Percentiles rank a stretch among this genome's conserved stretches.
Evolutionary conservation across 495 filamentous ascomycete genomes (phyloP).

Genomic region (Glonium stellatum): DNA sequence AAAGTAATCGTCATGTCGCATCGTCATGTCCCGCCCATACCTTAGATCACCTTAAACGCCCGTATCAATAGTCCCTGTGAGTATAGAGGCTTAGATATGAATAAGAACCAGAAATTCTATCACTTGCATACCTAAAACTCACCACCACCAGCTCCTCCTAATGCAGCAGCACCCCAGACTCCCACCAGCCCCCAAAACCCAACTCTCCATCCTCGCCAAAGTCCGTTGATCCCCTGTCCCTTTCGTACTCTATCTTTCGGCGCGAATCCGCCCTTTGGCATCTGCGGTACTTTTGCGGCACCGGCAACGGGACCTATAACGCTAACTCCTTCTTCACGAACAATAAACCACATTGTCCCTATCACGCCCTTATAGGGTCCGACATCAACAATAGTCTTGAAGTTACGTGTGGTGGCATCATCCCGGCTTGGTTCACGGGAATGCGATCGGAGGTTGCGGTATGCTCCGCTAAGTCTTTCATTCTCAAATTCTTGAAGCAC

Average conservation of each 20-base stretch:
- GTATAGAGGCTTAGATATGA: too few relatives aligned
- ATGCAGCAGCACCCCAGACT: conserved; percentile 64
- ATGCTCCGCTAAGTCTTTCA: conserved; percentile 10
- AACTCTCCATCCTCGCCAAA: conserved; percentile 91
- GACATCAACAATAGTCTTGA: conserved; percentile 66
- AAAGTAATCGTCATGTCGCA: too few relatives aligned
- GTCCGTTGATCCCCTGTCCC: conserved; percentile 74
- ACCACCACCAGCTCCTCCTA: conserved; percentile 46
- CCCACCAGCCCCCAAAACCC: conserved; percentile 93
- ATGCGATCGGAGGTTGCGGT: conserved; percentile 1
- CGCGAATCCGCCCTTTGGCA: conserved; percentile 28
- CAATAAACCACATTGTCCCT: conserved; percentile 81
- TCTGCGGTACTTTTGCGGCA: conserved; percentile 26
- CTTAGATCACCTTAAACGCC: too few relatives aligned
- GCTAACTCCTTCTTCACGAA: conserved; percentile 66
- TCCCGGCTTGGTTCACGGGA: not conserved
- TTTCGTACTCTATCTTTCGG: conserved; percentile 44
- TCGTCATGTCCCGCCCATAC: too few relatives aligned
- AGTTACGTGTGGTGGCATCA: conserved; percentile 29
- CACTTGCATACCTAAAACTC: conserved; percentile 41
- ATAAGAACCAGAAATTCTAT: too few relatives aligned
- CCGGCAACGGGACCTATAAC: conserved; percentile 33
- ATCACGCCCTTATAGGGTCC: conserved; percentile 74
- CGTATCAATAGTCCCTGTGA: too few relatives aligned
- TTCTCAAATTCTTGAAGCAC: conserved; percentile 38